phyloP scores from a whole-genome alignment of 306 rosid species.

The Parietaria judaica region DNA sequence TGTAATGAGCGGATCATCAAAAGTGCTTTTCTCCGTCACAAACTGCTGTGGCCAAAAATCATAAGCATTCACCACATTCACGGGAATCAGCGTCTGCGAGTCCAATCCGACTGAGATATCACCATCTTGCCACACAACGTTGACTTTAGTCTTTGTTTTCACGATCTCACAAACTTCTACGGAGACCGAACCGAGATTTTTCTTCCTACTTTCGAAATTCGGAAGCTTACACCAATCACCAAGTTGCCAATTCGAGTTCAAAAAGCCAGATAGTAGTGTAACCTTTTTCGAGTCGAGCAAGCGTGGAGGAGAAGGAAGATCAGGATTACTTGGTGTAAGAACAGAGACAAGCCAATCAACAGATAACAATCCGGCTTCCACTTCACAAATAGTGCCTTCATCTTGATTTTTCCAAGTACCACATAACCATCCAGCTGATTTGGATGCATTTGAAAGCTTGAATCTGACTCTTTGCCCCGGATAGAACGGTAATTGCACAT shows the following conservation, averaged over 20 bases:
- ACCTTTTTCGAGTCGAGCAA: conserved; percentile 61
- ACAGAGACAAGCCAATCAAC: conserved; percentile 73
- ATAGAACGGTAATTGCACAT: conserved; percentile 75
- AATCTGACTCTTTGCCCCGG: conserved; percentile 92
- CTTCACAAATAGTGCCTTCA: conserved; percentile 70
- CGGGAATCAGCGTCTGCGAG: conserved; percentile 55
- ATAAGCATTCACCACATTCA: conserved; percentile 53
- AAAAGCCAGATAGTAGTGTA: conserved; percentile 68
- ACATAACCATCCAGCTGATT: conserved; percentile 70
- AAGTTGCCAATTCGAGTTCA: conserved; percentile 83
- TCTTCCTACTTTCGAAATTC: conserved; percentile 24
- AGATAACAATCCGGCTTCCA: conserved; percentile 69
- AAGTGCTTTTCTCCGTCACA: conserved; percentile 66
- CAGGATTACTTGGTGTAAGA: conserved; percentile 33
- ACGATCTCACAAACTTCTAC: conserved; percentile 43
- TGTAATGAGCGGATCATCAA: conserved; percentile 48
- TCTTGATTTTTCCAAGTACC: conserved; percentile 60
- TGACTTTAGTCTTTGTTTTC: conserved; percentile 75
- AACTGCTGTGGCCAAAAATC: conserved; percentile 95
- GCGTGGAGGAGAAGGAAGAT: conserved; percentile 43
- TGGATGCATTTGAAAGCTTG: conserved; percentile 48
- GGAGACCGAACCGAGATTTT: conserved; percentile 7
- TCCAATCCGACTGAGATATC: conserved; percentile 48
- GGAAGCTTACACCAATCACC: conserved; percentile 93
- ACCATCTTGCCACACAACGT: conserved; percentile 88